Evolutionary conservation across 2,329 filamentous ascomycete species (phyloP).

Genomic region (Mycosphaerelloides madeirae): DNA sequence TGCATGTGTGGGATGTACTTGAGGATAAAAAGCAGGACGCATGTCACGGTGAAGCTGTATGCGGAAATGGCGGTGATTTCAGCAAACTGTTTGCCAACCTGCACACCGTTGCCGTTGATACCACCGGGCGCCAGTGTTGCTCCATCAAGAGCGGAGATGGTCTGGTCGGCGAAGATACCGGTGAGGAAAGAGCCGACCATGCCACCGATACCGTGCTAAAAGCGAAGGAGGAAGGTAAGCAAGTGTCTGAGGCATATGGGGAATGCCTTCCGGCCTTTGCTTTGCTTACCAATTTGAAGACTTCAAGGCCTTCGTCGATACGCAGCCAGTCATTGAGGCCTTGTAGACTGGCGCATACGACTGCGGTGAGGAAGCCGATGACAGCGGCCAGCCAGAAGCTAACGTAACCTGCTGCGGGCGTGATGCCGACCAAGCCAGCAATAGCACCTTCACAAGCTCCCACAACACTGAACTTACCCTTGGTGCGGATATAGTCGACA

Average conservation of each 20-base stretch:
- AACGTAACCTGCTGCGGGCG: constrained; percentile 47
- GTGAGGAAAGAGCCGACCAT: constrained; percentile 56
- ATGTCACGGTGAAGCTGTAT: constrained; percentile 52
- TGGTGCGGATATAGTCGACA: constrained; percentile 50
- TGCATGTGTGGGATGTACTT: constrained; percentile 54
- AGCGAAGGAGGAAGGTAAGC: no score
- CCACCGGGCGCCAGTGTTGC: constrained; percentile 44
- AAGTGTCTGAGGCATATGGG: no score
- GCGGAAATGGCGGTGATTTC: constrained; percentile 51
- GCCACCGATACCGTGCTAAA: constrained; percentile 55
- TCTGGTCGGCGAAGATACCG: constrained; percentile 51
- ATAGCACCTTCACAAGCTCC: constrained; percentile 56
- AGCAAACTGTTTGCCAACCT: constrained; percentile 53
- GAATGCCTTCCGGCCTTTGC: no score
- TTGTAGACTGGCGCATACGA: constrained; percentile 47
- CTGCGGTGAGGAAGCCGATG: constrained; percentile 53
- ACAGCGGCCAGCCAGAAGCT: constrained; percentile 40
- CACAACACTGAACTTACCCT: constrained; percentile 52
- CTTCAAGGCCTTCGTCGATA: constrained; percentile 56
- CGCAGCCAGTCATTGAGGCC: constrained; percentile 51
- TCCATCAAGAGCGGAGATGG: constrained; percentile 48
- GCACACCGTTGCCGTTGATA: constrained; percentile 53
- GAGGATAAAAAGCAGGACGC: constrained; percentile 48
- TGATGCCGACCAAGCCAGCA: constrained; percentile 58
- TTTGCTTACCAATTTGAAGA: constrained; percentile 58